Percentiles rank a stretch among this genome's conserved stretches.
Evolutionary conservation across 2,329 filamentous ascomycete genomes (phyloP).

Genomic region (Colletotrichum musae): DNA sequence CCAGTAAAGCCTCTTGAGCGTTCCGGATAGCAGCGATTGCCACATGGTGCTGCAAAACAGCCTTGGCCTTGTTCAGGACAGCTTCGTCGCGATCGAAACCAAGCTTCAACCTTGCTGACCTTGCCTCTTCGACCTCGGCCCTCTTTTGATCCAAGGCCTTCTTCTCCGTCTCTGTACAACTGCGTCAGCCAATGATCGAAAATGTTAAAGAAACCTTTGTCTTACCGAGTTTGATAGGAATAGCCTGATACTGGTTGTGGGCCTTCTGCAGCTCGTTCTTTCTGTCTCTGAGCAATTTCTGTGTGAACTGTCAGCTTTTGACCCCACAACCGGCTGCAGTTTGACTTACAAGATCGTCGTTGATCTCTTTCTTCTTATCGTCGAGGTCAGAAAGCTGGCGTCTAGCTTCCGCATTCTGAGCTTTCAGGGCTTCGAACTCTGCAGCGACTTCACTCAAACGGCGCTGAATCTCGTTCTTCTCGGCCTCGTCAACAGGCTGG

Average conservation of each 20-base stretch:
- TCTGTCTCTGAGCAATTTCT: slow-evolving; percentile 69
- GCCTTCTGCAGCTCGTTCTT: slow-evolving; percentile 79
- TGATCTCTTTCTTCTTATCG: slow-evolving; percentile 43
- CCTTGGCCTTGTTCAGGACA: slow-evolving; percentile 69
- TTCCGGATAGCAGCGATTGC: slow-evolving; percentile 74
- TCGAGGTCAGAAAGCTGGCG: slow-evolving; percentile 53
- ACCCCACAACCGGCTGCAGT: too few species aligned
- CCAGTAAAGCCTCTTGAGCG: slow-evolving; percentile 75
- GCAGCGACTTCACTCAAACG: slow-evolving; percentile 62
- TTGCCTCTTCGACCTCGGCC: slow-evolving; percentile 55
- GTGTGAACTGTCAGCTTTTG: slow-evolving; percentile 43
- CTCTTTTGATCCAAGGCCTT: slow-evolving; percentile 56
- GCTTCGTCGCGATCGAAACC: slow-evolving; percentile 69
- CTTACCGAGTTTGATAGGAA: slow-evolving; percentile 81
- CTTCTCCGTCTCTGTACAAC: slow-evolving; percentile 46
- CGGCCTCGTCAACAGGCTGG: slow-evolving; percentile 78
- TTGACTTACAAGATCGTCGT: slow-evolving; percentile 49
- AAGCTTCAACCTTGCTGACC: slow-evolving; percentile 64
- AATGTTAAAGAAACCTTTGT: slow-evolving; percentile 4
- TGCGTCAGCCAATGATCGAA: slow-evolving; percentile 9
- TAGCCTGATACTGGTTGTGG: slow-evolving; percentile 73
- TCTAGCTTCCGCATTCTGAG: slow-evolving; percentile 58
- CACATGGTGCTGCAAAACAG: slow-evolving; percentile 67
- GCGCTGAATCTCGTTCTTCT: slow-evolving; percentile 73
- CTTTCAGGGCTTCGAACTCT: slow-evolving; percentile 59